Evolutionary conservation across 805 yeast genomes (phyloP), one percentile per base, ranked within the genome.

Genomic region (Tetrapisispora phaffii): DNA sequence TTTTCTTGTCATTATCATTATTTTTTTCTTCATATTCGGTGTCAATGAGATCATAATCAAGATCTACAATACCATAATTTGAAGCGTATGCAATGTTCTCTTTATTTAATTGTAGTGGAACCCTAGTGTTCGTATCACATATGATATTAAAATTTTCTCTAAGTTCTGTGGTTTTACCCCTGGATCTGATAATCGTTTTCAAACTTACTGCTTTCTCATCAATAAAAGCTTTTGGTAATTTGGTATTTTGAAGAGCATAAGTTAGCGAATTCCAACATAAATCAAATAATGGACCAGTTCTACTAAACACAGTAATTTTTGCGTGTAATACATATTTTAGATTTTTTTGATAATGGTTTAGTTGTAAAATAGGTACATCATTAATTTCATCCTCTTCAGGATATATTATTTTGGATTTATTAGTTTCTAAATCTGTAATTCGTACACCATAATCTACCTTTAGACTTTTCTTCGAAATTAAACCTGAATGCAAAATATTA

Each of bases 201-300:
- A 76, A 61, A 55, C 72, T 74, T 39, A 70, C 70, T 28, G 73
- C 76, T 49, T 69, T 72, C 60, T 82, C 88, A 50, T 82, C 85
- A 36, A 81, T 66, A 51, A 74, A 82, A 4, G 85, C 78, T 31
- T 71, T 63, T 2, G 97, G 96, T 23, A 89, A 67, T 50, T 68
- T 66, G 3, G 80, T 74, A 44, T 73, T 69, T 43, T 71, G 59
- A 44, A 89, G 65, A 0, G 95, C 93, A 29, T 72, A 66, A 5
- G 82, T 56, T 21, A 85, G 60, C 3, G 89, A 76, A 20, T 74
- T 76, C 78, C 88, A 82, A 40, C 85, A 81, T 15, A 82, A 63
- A 56, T 88, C 96, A 55, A 79, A 80, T 28, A 84, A 66, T 2
- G 96, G 94, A 0, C 95, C 95, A 1, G 86, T 72, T 47, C 93